Conservation (phyloP, 2,329 filamentous ascomycete species). For the Aspergillus tanneri region DNA sequence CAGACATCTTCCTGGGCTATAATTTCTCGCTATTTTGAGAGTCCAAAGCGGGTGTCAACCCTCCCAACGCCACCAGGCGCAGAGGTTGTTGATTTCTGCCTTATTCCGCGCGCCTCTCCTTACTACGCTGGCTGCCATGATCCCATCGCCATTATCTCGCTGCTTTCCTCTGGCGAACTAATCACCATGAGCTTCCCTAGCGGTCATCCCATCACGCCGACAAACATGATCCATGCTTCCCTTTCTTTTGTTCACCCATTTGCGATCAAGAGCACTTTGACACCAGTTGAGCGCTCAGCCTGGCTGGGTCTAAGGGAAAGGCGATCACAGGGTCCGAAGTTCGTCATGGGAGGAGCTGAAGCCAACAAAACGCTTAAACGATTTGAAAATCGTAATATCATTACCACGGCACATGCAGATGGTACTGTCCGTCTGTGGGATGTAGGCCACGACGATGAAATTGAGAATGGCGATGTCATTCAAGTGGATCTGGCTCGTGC, state of each 20-base stretch:
- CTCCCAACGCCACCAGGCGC: slow-evolving; percentile 75
- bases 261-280: slow-evolving; percentile 69
- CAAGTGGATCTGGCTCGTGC: slow-evolving; percentile 86
- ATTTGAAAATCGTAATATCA: slow-evolving; percentile 78
- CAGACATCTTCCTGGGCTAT: slow-evolving; percentile 87
- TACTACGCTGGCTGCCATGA: slow-evolving; percentile 87
- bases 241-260: slow-evolving; percentile 89
- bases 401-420: slow-evolving; percentile 86
- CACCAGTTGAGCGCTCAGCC: slow-evolving; percentile 70
- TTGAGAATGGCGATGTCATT: slow-evolving; percentile 78
- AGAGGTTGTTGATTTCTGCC: slow-evolving; percentile 74
- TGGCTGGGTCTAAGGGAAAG: slow-evolving; percentile 93
- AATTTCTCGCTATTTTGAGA: slow-evolving; percentile 73
- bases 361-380: slow-evolving; percentile 67
- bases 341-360: slow-evolving; percentile 77
- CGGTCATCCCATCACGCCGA: slow-evolving; percentile 85
- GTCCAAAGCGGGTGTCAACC: slow-evolving; percentile 67
- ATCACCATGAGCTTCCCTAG: slow-evolving; percentile 89
- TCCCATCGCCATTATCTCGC: slow-evolving; percentile 76
- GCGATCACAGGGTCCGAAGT: slow-evolving; percentile 71
- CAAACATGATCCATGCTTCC: slow-evolving; percentile 87
- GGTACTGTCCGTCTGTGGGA: slow-evolving; percentile 93
- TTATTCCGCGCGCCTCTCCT: slow-evolving; percentile 78
- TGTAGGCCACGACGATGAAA: slow-evolving; percentile 83
- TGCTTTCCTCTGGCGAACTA: slow-evolving; percentile 83